Evolutionary conservation across 805 yeast genomes (phyloP).

Genomic region (Kuraishia hungarica): DNA sequence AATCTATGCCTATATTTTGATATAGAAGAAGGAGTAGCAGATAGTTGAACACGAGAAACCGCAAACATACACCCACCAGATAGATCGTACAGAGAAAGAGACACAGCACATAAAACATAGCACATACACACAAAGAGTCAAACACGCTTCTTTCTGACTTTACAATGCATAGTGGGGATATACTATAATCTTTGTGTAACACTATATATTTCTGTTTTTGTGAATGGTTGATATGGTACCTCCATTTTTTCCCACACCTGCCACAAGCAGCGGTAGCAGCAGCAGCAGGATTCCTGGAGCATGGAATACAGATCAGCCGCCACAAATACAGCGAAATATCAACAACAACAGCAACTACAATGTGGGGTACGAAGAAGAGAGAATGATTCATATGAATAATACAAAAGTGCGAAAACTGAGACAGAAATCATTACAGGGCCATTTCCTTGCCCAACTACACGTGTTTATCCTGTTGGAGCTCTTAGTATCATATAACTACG

Average conservation of each 20-base stretch:
- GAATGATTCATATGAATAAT: neutral
- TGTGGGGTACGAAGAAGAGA: neutral
- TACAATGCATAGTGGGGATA: too few species aligned
- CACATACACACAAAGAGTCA: too few species aligned
- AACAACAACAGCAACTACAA: too few species aligned
- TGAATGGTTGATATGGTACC: neutral
- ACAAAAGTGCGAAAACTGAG: neutral
- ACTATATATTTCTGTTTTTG: too few species aligned
- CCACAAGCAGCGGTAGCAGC: neutral
- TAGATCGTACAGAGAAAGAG: too few species aligned
- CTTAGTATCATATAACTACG: conserved; percentile 13
- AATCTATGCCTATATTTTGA: too few species aligned
- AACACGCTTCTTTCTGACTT: too few species aligned
- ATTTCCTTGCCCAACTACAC: neutral
- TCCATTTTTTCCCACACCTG: neutral
- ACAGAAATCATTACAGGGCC: neutral
- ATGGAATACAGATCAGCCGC: neutral
- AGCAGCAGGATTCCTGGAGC: neutral
- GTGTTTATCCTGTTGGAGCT: conserved; percentile 9
- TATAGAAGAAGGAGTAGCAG: too few species aligned
- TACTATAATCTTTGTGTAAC: too few species aligned
- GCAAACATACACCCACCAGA: too few species aligned
- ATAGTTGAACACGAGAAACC: too few species aligned
- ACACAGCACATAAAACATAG: too few species aligned
- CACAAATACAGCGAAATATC: neutral